Conservation (phyloP, 495 filamentous ascomycete genomes). For the Pyronema domesticum region DNA sequence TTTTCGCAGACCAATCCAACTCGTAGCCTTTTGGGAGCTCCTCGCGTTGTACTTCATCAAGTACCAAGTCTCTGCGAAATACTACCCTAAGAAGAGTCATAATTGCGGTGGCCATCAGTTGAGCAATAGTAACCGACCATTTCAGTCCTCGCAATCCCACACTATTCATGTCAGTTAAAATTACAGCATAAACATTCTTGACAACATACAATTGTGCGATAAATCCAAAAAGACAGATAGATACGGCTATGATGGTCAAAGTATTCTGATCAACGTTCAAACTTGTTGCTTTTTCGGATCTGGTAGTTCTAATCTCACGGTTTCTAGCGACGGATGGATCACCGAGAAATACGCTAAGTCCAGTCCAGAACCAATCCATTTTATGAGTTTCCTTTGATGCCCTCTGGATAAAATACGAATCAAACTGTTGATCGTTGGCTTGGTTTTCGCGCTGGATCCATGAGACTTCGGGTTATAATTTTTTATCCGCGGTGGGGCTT, state of each 20-base stretch:
- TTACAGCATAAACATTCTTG: too few species aligned
- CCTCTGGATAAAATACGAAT: slow-evolving; percentile 15
- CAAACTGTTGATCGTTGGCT: slow-evolving; percentile 23
- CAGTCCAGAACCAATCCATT: too few species aligned
- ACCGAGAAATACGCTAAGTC: too few species aligned
- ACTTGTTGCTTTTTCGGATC: too few species aligned
- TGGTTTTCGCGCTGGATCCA: slow-evolving; percentile 21
- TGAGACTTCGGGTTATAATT: slow-evolving; percentile 7
- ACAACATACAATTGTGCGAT: slow-evolving; percentile 36
- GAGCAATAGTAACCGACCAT: slow-evolving; percentile 22
- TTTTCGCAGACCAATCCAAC: background rate
- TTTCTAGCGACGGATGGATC: too few species aligned
- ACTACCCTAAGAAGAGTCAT: slow-evolving; percentile 8
- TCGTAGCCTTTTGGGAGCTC: background rate
- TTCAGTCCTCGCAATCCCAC: slow-evolving; percentile 32
- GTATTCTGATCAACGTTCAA: background rate
- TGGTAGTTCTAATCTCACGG: too few species aligned
- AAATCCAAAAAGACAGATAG: slow-evolving; percentile 25
- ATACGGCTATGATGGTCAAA: background rate
- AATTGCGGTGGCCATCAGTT: slow-evolving; percentile 4
- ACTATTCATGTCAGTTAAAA: too few species aligned
- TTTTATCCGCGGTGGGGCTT: slow-evolving; percentile 3
- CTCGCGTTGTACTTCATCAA: background rate
- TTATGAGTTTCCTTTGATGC: background rate
- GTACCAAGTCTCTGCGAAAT: slow-evolving; percentile 4